These are phyloP conservation scores for Zoysia japonica DNA, from an alignment of 176 grass and related monocot species.

Conservation along the genomic window DNA sequence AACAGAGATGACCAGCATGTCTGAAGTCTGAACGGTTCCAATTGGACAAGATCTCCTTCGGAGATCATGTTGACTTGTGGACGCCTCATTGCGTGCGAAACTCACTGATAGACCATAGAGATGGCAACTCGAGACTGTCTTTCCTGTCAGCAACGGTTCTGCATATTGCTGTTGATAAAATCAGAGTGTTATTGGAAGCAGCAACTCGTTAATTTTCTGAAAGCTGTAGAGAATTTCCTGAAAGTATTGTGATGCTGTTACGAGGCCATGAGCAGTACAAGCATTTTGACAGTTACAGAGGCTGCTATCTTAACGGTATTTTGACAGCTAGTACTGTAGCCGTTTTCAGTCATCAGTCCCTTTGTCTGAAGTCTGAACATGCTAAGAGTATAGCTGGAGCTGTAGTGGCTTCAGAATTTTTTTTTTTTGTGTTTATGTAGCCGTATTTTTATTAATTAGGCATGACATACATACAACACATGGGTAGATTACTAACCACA, in stretches of 20 bases:
- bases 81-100: neutral
- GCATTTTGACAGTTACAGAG: constrained; percentile 22
- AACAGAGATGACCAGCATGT: constrained; percentile 15
- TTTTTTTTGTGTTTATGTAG: neutral
- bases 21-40: constrained; percentile 14
- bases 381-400: constrained; percentile 2
- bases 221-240: neutral
- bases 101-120: neutral
- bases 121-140: neutral
- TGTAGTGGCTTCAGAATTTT: constrained; percentile 21
- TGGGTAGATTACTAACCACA: constrained; percentile 63
- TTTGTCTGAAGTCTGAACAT: constrained; percentile 25
- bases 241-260: neutral
- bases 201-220: neutral
- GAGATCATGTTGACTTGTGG: constrained; percentile 31
- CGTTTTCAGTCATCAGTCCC: neutral
- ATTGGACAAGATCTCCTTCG: constrained; percentile 39
- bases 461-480: constrained; percentile 50
- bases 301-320: neutral
- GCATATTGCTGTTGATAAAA: neutral
- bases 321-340: constrained; percentile 1
- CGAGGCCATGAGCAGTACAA: neutral
- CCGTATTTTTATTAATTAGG: constrained; percentile 26
- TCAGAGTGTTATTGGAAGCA: neutral
- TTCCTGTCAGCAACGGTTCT: constrained; percentile 1